These are phyloP conservation scores for Candida maris DNA, from an alignment of 805 yeast species.

Conservation along the genomic window DNA sequence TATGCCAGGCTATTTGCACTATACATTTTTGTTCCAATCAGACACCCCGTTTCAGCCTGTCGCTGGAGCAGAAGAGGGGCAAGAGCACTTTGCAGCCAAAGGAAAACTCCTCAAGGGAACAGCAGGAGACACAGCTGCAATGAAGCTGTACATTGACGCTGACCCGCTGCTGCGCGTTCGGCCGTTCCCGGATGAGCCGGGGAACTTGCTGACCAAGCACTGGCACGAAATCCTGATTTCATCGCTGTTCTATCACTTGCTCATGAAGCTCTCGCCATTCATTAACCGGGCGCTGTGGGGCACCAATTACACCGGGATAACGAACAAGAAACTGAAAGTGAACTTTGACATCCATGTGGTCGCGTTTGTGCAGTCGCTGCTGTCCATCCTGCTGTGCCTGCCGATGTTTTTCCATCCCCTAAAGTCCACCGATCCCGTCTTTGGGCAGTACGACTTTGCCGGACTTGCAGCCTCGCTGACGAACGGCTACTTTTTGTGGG, in stretches of 20 bases:
- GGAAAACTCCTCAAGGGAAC: no score
- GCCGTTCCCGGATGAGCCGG: slow-evolving; percentile 46
- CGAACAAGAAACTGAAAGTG: slow-evolving; percentile 43
- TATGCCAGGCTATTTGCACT: no score
- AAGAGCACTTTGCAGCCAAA: no score
- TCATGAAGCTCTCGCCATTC: slow-evolving; percentile 52
- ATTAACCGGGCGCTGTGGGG: slow-evolving; percentile 51
- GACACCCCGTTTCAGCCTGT: no score
- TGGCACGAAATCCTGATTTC: slow-evolving; percentile 72
- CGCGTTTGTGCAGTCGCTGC: slow-evolving; percentile 75
- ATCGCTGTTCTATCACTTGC: slow-evolving; percentile 52
- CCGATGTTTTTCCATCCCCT: slow-evolving; percentile 64
- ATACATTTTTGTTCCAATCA: no score
- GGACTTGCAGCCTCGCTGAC: slow-evolving; percentile 72
- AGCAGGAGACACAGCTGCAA: no score
- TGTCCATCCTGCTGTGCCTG: slow-evolving; percentile 54
- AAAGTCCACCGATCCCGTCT: slow-evolving; percentile 47
- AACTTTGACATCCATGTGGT: slow-evolving; percentile 92
- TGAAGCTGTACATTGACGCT: slow-evolving; percentile 23
- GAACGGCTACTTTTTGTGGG: slow-evolving; percentile 92
- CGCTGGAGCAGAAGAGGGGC: no score
- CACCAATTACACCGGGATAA: slow-evolving; percentile 46
- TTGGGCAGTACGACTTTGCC: slow-evolving; percentile 72
- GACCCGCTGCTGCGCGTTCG: slow-evolving; percentile 43
- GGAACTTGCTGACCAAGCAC: slow-evolving; percentile 47